Evolutionary conservation across 2,329 filamentous ascomycete species (phyloP).

Genomic region (Fusarium poae): DNA sequence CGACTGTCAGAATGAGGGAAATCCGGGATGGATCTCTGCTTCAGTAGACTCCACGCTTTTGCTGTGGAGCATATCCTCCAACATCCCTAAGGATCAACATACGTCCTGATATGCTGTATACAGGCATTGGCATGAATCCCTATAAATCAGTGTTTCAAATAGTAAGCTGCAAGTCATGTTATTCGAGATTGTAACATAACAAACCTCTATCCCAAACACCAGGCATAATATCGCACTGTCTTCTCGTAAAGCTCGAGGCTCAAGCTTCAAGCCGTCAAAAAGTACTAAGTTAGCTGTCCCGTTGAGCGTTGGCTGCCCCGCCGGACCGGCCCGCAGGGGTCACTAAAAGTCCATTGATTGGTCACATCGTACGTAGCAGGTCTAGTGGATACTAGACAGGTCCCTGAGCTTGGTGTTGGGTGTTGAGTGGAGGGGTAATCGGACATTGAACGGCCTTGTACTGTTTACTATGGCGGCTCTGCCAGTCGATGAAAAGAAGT

Average conservation of each 20-base stretch:
- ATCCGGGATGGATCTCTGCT: slow-evolving; percentile 9
- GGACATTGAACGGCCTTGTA: slow-evolving; percentile 16
- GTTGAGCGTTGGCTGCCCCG: slow-evolving; percentile 28
- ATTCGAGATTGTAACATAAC: not conserved
- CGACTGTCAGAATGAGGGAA: slow-evolving; percentile 21
- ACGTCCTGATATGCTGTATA: not conserved
- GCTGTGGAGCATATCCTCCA: slow-evolving; percentile 11
- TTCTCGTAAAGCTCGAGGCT: not conserved
- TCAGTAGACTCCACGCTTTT: slow-evolving; percentile 22
- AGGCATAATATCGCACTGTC: slow-evolving; percentile 9
- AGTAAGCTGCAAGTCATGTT: not conserved
- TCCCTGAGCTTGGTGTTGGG: slow-evolving; percentile 20
- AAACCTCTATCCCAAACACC: not conserved
- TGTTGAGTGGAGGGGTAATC: slow-evolving; percentile 32
- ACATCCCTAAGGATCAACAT: not conserved
- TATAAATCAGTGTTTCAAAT: not conserved
- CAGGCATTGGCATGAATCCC: not conserved
- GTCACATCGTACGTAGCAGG: slow-evolving; percentile 23
- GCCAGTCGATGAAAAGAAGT: not conserved
- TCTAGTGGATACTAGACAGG: slow-evolving; percentile 11
- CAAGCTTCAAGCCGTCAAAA: slow-evolving; percentile 9
- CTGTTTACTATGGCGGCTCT: slow-evolving; percentile 2
- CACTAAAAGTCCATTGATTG: slow-evolving; percentile 24
- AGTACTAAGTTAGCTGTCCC: slow-evolving; percentile 9
- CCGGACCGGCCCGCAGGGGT: slow-evolving; percentile 47